phyloP scores from a whole-genome alignment of 805 yeast species.

The Cephaloascus fragrans region DNA sequence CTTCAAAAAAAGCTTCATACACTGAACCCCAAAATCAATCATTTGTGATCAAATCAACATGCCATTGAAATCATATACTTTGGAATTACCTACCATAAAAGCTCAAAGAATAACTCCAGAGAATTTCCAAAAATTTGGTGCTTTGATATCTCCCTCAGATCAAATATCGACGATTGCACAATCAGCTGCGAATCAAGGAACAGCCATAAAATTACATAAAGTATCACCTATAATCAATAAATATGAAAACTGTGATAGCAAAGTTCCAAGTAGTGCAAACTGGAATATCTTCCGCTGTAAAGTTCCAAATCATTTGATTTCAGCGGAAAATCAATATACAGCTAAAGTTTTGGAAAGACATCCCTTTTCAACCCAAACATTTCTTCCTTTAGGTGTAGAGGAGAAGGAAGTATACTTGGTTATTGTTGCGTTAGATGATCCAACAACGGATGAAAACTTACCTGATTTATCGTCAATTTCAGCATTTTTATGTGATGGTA shows the following conservation, averaged over 20 bases:
- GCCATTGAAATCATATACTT: no score
- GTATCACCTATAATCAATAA: slow-evolving; percentile 60
- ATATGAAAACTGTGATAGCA: slow-evolving; percentile 37
- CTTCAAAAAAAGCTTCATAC: no score
- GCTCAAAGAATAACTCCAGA: slow-evolving; percentile 61
- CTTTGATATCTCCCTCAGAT: slow-evolving; percentile 68
- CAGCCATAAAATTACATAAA: slow-evolving; percentile 68
- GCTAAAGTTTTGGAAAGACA: slow-evolving; percentile 81
- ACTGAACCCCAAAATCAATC: no score
- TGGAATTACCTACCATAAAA: slow-evolving; percentile 16
- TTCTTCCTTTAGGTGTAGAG: slow-evolving; percentile 76
- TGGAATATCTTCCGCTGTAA: slow-evolving; percentile 81
- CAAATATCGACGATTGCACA: slow-evolving; percentile 41
- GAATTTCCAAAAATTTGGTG: slow-evolving; percentile 60
- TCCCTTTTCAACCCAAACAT: slow-evolving; percentile 82
- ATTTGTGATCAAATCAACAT: no score
- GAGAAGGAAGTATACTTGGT: slow-evolving; percentile 49
- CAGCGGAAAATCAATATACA: slow-evolving; percentile 21
- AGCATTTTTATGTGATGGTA: slow-evolving; percentile 72
- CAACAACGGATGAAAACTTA: slow-evolving; percentile 22
- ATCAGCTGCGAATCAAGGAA: slow-evolving; percentile 81
- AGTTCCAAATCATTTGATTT: slow-evolving; percentile 57
- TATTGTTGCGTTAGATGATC: slow-evolving; percentile 59
- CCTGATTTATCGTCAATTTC: slow-evolving; percentile 55
- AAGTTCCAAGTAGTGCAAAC: slow-evolving; percentile 44